A percentile compares a stretch with the other conserved stretches of the same genome.
Evolutionary conservation across 331 rosid species (phyloP).

Genomic region (Rhamnella rubrinervis): DNA sequence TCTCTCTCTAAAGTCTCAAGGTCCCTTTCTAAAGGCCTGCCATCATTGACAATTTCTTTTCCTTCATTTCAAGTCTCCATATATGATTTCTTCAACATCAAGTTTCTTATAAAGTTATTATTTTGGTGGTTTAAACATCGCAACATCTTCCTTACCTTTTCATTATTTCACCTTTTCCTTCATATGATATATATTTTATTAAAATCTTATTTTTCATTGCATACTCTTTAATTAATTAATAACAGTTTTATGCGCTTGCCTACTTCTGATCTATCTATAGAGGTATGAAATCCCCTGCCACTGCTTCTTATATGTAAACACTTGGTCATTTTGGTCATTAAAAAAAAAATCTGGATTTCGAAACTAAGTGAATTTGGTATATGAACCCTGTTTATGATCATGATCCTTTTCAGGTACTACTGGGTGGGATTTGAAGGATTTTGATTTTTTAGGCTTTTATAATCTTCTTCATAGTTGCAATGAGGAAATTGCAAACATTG

Average conservation of each 20-base stretch:
- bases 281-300: no score
- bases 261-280: no score
- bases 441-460: background rate
- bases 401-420: background rate
- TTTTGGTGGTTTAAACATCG: slow-evolving; percentile 48
- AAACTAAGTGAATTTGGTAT: no score
- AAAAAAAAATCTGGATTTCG: slow-evolving; percentile 23
- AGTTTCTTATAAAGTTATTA: slow-evolving; percentile 30
- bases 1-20: background rate
- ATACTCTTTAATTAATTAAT: no score
- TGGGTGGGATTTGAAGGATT: slow-evolving; percentile 13
- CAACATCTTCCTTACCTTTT: slow-evolving; percentile 17
- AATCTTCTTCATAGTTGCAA: slow-evolving; percentile 14
- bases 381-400: no score
- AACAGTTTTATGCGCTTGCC: no score
- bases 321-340: no score
- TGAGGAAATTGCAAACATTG: slow-evolving; percentile 44
- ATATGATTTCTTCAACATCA: slow-evolving; percentile 42
- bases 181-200: no score
- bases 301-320: no score
- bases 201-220: no score
- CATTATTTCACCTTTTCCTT: slow-evolving; percentile 34
- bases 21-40: background rate
- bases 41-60: slow-evolving; percentile 3
- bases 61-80: slow-evolving; percentile 5